Evolutionary conservation across 768 basidiomycete species (phyloP).

Genomic region (Inosperma sp.): DNA sequence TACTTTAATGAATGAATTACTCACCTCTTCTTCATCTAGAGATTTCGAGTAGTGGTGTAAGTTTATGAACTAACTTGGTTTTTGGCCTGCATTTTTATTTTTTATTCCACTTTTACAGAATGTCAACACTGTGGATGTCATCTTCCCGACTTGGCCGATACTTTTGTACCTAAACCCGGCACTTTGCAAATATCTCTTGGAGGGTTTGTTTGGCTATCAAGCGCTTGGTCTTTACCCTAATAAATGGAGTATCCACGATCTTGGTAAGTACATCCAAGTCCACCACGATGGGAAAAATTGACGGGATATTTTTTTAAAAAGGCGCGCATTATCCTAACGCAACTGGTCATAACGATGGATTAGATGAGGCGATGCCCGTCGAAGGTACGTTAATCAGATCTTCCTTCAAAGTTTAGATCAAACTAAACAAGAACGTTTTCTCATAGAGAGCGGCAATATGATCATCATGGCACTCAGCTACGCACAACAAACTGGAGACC

Average conservation of each 20-base stretch:
- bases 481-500: constrained; percentile 49
- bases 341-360: constrained; percentile 43
- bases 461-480: constrained; percentile 66
- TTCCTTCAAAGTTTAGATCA: too few species aligned
- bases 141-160: constrained; percentile 48
- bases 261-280: not conserved
- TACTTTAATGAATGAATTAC: not conserved
- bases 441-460: constrained; percentile 75
- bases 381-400: too few species aligned
- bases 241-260: constrained; percentile 45
- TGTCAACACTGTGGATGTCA: constrained; percentile 52
- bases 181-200: constrained; percentile 54
- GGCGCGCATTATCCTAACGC: constrained; percentile 42
- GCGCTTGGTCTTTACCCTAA: constrained; percentile 63
- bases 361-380: constrained; percentile 53
- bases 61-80: constrained; percentile 19
- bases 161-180: constrained; percentile 51
- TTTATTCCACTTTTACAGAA: constrained; percentile 26
- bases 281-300: not conserved
- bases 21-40: constrained; percentile 28
- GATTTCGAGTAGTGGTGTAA: constrained; percentile 56
- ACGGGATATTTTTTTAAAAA: not conserved
- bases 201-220: constrained; percentile 62
- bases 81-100: too few species aligned
- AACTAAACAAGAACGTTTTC: too few species aligned